Percentiles rank a stretch among this genome's conserved stretches.
Evolutionary conservation across 2,329 filamentous ascomycete species (phyloP).

Genomic region (Neopestalotiopsis sp.): DNA sequence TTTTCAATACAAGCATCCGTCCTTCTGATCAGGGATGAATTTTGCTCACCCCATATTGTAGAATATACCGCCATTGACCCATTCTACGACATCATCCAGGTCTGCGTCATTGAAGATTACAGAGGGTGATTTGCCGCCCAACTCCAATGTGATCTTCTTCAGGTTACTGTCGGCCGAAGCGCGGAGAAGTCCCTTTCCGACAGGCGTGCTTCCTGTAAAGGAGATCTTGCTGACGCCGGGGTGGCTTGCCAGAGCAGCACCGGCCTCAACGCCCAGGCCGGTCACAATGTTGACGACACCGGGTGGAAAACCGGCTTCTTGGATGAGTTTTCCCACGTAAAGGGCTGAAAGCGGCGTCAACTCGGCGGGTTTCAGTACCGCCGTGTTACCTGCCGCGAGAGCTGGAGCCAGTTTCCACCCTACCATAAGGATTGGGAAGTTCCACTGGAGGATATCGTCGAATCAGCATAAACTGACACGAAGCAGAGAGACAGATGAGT

Average conservation of each 20-base stretch:
- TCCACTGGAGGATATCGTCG: background rate
- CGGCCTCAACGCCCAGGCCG: slow-evolving; percentile 71
- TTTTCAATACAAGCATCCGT: background rate
- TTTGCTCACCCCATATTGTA: slow-evolving; percentile 17
- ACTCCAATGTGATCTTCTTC: slow-evolving; percentile 62
- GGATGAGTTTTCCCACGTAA: slow-evolving; percentile 65
- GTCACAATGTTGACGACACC: slow-evolving; percentile 81
- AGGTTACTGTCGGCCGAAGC: slow-evolving; percentile 57
- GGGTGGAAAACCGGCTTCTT: slow-evolving; percentile 75
- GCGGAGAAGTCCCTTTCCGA: slow-evolving; percentile 70
- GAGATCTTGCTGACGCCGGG: slow-evolving; percentile 78
- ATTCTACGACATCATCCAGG: slow-evolving; percentile 58
- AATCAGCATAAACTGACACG: too few species aligned
- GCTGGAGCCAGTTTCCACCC: slow-evolving; percentile 62
- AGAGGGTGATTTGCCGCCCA: slow-evolving; percentile 61
- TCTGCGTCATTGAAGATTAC: slow-evolving; percentile 62
- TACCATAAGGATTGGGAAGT: background rate
- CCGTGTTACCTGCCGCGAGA: slow-evolving; percentile 64
- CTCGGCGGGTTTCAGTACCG: slow-evolving; percentile 66
- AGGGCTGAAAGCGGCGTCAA: slow-evolving; percentile 65
- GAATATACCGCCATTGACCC: slow-evolving; percentile 20
- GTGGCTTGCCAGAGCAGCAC: slow-evolving; percentile 71
- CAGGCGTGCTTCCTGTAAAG: slow-evolving; percentile 79
- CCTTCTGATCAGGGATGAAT: background rate
- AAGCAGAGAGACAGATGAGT: too few species aligned